Evolutionary conservation across 2,329 filamentous ascomycete species (phyloP).

Genomic region (Acrocalymma vagum): DNA sequence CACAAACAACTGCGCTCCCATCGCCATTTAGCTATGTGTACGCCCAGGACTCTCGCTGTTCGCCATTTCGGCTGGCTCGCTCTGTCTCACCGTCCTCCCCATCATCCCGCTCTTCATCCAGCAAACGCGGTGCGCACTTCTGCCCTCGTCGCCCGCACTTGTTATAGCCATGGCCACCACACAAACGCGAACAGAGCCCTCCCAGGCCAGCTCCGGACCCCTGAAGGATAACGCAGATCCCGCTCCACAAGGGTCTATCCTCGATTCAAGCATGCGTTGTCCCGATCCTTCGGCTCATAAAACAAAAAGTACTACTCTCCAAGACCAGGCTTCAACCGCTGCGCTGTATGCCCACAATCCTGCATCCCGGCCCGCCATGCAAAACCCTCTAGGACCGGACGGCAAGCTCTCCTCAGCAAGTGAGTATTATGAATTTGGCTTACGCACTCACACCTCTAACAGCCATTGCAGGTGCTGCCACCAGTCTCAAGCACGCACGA

Average conservation of each 20-base stretch:
- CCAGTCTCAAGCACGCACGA: constrained; percentile 75
- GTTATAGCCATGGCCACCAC: too few relatives aligned
- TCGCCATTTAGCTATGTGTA: constrained; percentile 33
- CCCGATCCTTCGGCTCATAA: constrained; percentile 56
- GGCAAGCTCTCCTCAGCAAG: constrained; percentile 66
- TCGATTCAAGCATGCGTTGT: constrained; percentile 25
- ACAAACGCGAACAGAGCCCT: constrained; percentile 28
- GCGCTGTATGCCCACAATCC: constrained; percentile 64
- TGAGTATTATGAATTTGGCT: constrained; percentile 44
- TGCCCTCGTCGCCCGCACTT: too few relatives aligned
- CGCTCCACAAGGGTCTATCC: constrained; percentile 29
- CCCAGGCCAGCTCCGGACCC: constrained; percentile 28
- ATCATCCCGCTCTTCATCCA: too few relatives aligned
- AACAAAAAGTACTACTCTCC: constrained; percentile 47
- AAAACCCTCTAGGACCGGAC: constrained; percentile 57
- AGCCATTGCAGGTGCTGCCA: constrained; percentile 61
- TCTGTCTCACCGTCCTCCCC: too few relatives aligned
- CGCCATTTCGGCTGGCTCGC: constrained; percentile 5
- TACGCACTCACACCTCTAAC: constrained; percentile 22
- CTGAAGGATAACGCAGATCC: constrained; percentile 24
- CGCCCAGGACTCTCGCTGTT: constrained; percentile 9
- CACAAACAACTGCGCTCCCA: constrained; percentile 11
- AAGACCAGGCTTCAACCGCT: constrained; percentile 66
- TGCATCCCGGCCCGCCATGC: constrained; percentile 32
- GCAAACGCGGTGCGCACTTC: too few relatives aligned